Conservation (phyloP, 23 red algal species). For the Cyanidiococcus yangmingshanensis region DNA sequence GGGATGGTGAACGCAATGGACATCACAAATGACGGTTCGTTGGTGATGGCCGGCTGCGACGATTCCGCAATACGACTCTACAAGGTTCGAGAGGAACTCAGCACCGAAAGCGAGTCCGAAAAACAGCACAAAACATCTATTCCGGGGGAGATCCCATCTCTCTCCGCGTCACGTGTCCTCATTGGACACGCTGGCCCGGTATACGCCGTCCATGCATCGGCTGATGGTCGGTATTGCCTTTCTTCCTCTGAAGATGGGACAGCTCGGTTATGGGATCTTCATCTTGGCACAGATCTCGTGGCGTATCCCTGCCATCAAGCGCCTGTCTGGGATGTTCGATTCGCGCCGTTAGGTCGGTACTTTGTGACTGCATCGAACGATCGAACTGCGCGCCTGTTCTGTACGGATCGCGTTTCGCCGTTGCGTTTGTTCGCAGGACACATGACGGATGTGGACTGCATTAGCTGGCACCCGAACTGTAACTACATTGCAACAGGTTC, state of each 20-base stretch:
- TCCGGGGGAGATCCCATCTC: conserved; percentile 8
- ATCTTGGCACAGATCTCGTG: conserved; percentile 48
- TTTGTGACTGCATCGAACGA: conserved; percentile 74
- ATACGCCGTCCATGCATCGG: conserved; percentile 49
- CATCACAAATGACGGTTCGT: conserved; percentile 50
- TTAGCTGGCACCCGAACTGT: conserved; percentile 90
- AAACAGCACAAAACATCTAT: background rate
- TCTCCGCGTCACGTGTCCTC: conserved; percentile 23
- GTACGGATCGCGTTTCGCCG: conserved; percentile 61
- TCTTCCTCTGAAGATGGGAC: conserved; percentile 60
- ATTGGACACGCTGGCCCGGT: conserved; percentile 83
- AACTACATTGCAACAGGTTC: conserved; percentile 84
- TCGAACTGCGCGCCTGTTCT: conserved; percentile 63
- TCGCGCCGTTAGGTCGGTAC: conserved; percentile 63
- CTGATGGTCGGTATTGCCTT: conserved; percentile 50
- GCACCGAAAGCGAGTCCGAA: conserved; percentile 10
- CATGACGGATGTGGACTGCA: conserved; percentile 76
- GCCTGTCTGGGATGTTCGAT: conserved; percentile 73
- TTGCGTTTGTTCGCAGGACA: conserved; percentile 80
- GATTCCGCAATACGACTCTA: conserved; percentile 74
- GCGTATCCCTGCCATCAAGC: conserved; percentile 69
- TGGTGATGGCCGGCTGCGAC: conserved; percentile 61
- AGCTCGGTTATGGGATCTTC: conserved; percentile 65
- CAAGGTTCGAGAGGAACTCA: conserved; percentile 41
- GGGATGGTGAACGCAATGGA: conserved; percentile 58